phyloP scores from a whole-genome alignment of 176 grass and related monocot genomes.

The Aegilops bicornis region DNA sequence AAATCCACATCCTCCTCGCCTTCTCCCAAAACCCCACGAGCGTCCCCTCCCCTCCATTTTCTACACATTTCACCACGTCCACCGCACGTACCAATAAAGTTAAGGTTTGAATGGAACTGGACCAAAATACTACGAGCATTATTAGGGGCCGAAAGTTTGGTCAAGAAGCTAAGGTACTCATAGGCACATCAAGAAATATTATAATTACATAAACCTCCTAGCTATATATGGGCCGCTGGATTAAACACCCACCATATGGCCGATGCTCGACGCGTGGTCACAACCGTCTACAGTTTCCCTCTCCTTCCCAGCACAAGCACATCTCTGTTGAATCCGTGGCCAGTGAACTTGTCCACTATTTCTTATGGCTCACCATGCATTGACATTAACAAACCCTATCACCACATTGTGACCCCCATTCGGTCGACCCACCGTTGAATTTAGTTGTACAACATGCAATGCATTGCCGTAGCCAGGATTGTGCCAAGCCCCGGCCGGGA shows the following conservation, averaged over 20 bases:
- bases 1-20: slow-evolving; percentile 5
- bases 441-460: no score
- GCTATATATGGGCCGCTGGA: neutral
- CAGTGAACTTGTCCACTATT: neutral
- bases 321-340: neutral
- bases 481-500: no score
- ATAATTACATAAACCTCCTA: neutral
- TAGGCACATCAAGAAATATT: neutral
- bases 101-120: slow-evolving; percentile 1
- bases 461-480: no score
- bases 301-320: neutral
- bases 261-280: neutral
- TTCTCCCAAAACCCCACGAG: slow-evolving; percentile 40
- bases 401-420: neutral
- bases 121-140: neutral
- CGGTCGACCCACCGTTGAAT: no score
- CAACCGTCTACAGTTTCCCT: neutral
- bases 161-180: neutral
- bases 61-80: neutral
- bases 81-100: slow-evolving; percentile 8
- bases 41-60: neutral
- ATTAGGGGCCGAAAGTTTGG: neutral
- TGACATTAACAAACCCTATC: neutral
- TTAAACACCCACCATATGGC: neutral
- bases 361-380: neutral